Evolutionary conservation across 179 eudicot genomes (phyloP).

Genomic region (Pouteria campechiana): DNA sequence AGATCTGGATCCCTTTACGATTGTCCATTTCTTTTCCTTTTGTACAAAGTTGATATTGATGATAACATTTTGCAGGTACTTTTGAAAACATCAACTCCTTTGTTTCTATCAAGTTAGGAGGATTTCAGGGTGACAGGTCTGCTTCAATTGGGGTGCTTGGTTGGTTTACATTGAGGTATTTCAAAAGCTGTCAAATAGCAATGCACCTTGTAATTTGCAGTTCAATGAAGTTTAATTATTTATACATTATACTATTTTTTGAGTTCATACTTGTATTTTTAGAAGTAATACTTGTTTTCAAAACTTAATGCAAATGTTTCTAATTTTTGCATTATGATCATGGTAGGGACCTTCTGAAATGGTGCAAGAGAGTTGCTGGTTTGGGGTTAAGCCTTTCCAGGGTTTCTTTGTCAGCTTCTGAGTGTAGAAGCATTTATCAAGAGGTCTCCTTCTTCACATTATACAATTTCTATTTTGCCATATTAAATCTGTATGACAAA

Average conservation of each 20-base stretch:
- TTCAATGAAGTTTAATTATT: neutral
- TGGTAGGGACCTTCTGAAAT: conserved; percentile 79
- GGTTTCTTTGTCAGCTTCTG: conserved; percentile 33
- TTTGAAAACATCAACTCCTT: conserved; percentile 46
- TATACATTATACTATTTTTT: neutral
- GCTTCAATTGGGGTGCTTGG: conserved; percentile 20
- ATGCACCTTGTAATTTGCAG: too few relatives aligned
- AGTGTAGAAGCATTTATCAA: conserved; percentile 41
- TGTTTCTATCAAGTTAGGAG: conserved; percentile 30
- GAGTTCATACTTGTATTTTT: neutral
- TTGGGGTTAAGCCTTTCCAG: conserved; percentile 30
- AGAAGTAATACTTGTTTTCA: neutral
- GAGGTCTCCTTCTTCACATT: too few relatives aligned
- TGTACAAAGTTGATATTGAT: neutral
- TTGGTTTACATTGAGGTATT: conserved; percentile 70
- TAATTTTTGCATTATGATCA: neutral
- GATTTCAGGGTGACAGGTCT: conserved; percentile 21
- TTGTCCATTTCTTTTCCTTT: too few relatives aligned
- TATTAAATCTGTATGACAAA: too few relatives aligned
- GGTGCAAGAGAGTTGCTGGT: conserved; percentile 79
- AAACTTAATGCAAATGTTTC: too few relatives aligned
- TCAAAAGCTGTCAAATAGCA: neutral
- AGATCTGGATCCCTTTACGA: too few relatives aligned
- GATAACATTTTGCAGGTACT: conserved; percentile 42
- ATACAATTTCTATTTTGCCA: too few relatives aligned